These are phyloP conservation scores for Trametes cinnabarina DNA, from an alignment of 768 basidiomycete species.

Conservation along the genomic window DNA sequence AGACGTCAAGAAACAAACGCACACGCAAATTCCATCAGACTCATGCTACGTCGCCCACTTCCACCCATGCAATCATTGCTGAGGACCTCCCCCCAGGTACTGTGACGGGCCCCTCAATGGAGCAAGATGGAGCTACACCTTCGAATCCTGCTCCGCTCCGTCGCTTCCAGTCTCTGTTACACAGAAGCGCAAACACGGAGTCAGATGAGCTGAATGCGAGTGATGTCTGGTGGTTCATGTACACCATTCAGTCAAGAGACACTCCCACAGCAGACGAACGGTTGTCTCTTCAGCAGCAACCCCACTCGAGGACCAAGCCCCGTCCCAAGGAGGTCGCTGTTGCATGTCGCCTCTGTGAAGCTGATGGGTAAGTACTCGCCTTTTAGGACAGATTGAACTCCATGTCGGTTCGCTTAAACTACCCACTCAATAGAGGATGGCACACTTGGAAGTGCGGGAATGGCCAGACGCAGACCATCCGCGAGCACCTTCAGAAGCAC, in stretches of 20 bases:
- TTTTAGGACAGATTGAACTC: too few species aligned
- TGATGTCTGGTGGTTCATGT: neutral
- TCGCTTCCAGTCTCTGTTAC: neutral
- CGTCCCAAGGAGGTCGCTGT: too few species aligned
- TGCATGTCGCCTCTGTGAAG: too few species aligned
- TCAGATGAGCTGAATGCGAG: neutral
- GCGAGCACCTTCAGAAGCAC: constrained; percentile 24
- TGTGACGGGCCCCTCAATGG: neutral
- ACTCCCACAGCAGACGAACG: too few species aligned
- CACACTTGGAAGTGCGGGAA: constrained; percentile 20
- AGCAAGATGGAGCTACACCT: neutral
- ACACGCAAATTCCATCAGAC: neutral
- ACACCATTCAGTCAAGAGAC: neutral
- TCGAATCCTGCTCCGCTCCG: neutral
- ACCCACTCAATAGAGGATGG: neutral
- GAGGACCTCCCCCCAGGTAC: neutral
- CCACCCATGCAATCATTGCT: neutral
- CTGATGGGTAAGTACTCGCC: too few species aligned
- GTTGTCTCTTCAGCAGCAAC: too few species aligned
- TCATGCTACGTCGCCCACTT: neutral
- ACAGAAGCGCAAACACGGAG: too few species aligned
- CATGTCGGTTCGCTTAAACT: too few species aligned
- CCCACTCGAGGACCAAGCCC: too few species aligned
- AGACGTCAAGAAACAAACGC: neutral
- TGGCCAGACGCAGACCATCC: constrained; percentile 24